Evolutionary conservation across 352 stramenopile species (phyloP), one percentile per base, ranked within the genome.

Genomic region (Phytophthora rubi): DNA sequence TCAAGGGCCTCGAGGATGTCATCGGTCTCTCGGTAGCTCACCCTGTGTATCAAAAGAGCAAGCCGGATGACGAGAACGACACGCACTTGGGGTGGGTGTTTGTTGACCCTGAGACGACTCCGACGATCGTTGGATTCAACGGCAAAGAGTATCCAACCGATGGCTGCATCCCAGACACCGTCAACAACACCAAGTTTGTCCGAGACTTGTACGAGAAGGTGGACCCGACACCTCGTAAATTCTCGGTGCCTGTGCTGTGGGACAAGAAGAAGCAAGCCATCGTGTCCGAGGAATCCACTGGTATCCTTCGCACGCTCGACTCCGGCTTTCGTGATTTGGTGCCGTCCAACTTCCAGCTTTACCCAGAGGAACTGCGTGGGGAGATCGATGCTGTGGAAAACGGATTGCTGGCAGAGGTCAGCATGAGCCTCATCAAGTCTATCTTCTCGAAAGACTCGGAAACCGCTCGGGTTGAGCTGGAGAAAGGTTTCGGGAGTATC

Each of bases 171-270:
- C 35, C 35, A 42, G 35, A 42, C 35, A 15, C 35, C 13, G 35
- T 42, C 0, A 42, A 42, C 35, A 42, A 42, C 35, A 42, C 10
- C 10, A 42, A 15, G 35, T 51, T 51, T 18, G 44, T 51, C 16
- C 44, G 44, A 6, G 44, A 51, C 8, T 8, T 51, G 44, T 51
- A 51, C 6, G 13, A 51, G 44, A 51, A 51, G 44, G 44, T 51
- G 44, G 44, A 51, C 44, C 16, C 44, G 7, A 23, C 44, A 12
- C 44, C 44, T 5, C 44, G 44, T 6, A 51, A 51, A 15, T 51
- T 51, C 18, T 51, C 44, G 44, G 44, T 51, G 44, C 44, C 44
- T 9, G 44, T 51, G 44, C 18, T 51, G 44, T 51, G 44, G 44
- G 44, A 51, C 44, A 51, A 18, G 16, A 51, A 51, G 18, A 51